Conservation (phyloP, 768 basidiomycete species). For the Sarcodon sp. region DNA sequence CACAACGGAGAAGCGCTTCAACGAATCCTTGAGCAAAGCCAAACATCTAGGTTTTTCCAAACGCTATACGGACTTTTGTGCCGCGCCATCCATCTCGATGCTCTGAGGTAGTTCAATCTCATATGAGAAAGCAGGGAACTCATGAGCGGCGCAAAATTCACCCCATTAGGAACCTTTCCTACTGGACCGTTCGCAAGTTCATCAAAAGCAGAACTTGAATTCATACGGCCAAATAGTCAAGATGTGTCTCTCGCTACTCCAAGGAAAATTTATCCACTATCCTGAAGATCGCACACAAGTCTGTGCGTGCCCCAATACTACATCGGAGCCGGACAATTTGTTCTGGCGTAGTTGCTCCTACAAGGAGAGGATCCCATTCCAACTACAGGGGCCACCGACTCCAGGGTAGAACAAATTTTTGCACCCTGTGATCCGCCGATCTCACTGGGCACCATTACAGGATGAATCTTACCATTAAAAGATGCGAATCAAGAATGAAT, state of each 20-base stretch:
- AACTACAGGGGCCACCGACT: conserved; percentile 12
- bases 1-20: no score
- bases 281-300: conserved; percentile 19
- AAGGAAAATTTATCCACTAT: conserved; percentile 32
- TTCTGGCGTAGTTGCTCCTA: conserved; percentile 16
- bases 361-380: conserved; percentile 18
- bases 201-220: no score
- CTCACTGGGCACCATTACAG: no score
- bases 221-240: no score
- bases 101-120: conserved; percentile 26
- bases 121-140: conserved; percentile 34
- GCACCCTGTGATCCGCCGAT: no score
- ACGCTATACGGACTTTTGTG: conserved; percentile 17
- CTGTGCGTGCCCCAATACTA: no score
- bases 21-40: no score
- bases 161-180: no score
- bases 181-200: no score
- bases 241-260: conserved; percentile 12
- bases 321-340: conserved; percentile 17
- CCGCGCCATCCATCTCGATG: conserved; percentile 22
- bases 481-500: no score
- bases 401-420: conserved; percentile 1
- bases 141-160: no score
- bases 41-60: conserved; percentile 23
- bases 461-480: no score